Evolutionary conservation across 495 filamentous ascomycete species (phyloP).

Genomic region (Darksidea phi): DNA sequence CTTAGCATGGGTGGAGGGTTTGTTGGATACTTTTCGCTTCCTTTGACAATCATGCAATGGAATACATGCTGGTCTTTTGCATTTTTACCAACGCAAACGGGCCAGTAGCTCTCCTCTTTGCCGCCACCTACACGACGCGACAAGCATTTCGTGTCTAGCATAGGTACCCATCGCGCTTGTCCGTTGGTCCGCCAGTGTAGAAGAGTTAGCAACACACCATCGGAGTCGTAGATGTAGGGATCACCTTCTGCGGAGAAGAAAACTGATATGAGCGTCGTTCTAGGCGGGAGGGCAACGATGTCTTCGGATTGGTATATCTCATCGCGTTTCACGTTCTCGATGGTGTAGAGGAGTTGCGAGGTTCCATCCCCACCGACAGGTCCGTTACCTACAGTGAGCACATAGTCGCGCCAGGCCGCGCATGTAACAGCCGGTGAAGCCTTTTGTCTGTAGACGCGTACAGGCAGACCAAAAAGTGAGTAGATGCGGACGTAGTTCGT

Average conservation of each 20-base stretch:
- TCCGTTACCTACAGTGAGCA: conserved; percentile 91
- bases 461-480: conserved; percentile 87
- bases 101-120: conserved; percentile 91
- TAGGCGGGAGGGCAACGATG: conserved; percentile 76
- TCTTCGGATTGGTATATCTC: conserved; percentile 92
- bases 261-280: conserved; percentile 68
- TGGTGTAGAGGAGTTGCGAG: conserved; percentile 74
- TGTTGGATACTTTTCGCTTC: conserved; percentile 87
- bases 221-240: conserved; percentile 89
- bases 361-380: conserved; percentile 74
- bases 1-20: conserved; percentile 89
- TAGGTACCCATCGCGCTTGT: conserved; percentile 85
- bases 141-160: conserved; percentile 82
- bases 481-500: conserved; percentile 87
- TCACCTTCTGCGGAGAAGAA: conserved; percentile 93
- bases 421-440: conserved; percentile 85
- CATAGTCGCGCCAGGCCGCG: conserved; percentile 88
- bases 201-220: conserved; percentile 79
- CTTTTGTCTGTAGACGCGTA: conserved; percentile 86
- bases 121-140: conserved; percentile 76
- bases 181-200: conserved; percentile 85
- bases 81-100: conserved; percentile 73
- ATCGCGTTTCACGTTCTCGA: conserved; percentile 90
- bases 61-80: conserved; percentile 66
- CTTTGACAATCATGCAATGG: conserved; percentile 98